These are phyloP conservation scores for Dactylonectria estremocensis DNA, from an alignment of 2,329 filamentous ascomycete genomes.

Conservation along the genomic window DNA sequence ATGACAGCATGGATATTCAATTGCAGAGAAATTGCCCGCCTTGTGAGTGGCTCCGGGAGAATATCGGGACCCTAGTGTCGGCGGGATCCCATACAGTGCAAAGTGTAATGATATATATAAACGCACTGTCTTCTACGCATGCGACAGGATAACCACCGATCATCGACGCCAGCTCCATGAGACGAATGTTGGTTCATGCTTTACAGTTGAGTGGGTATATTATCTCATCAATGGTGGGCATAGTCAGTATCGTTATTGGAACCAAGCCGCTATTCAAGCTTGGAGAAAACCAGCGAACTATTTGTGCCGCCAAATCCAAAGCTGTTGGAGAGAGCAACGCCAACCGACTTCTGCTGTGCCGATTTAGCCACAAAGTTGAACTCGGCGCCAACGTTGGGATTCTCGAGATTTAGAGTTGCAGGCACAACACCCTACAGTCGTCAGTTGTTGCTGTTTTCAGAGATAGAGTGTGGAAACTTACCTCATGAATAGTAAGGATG, in stretches of 20 bases:
- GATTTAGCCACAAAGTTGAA: slow-evolving; percentile 88
- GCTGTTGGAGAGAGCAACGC: slow-evolving; percentile 90
- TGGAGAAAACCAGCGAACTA: slow-evolving; percentile 85
- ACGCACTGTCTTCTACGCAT: slow-evolving; percentile 26
- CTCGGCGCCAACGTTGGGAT: slow-evolving; percentile 75
- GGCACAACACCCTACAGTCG: slow-evolving; percentile 80
- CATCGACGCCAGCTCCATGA: not conserved
- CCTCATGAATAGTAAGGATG: slow-evolving; percentile 83
- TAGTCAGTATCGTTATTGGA: no score
- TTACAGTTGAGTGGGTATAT: not conserved
- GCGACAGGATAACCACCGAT: not conserved
- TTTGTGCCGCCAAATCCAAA: slow-evolving; percentile 99
- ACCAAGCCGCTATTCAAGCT: slow-evolving; percentile 30
- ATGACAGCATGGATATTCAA: slow-evolving; percentile 48
- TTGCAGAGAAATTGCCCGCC: slow-evolving; percentile 41
- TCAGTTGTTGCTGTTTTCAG: slow-evolving; percentile 25
- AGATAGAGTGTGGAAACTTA: slow-evolving; percentile 59
- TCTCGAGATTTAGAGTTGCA: slow-evolving; percentile 86
- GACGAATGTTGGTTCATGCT: not conserved
- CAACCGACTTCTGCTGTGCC: slow-evolving; percentile 79
- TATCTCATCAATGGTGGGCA: not conserved
- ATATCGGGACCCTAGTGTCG: slow-evolving; percentile 36
- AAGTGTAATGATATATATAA: slow-evolving; percentile 7
- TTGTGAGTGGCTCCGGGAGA: slow-evolving; percentile 48
- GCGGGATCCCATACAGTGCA: slow-evolving; percentile 16